Percentiles rank a stretch among this genome's conserved stretches.
These are phyloP conservation scores for Symbiotaphrina buchneri DNA, from an alignment of 495 filamentous ascomycete genomes.

Conservation along the genomic window DNA sequence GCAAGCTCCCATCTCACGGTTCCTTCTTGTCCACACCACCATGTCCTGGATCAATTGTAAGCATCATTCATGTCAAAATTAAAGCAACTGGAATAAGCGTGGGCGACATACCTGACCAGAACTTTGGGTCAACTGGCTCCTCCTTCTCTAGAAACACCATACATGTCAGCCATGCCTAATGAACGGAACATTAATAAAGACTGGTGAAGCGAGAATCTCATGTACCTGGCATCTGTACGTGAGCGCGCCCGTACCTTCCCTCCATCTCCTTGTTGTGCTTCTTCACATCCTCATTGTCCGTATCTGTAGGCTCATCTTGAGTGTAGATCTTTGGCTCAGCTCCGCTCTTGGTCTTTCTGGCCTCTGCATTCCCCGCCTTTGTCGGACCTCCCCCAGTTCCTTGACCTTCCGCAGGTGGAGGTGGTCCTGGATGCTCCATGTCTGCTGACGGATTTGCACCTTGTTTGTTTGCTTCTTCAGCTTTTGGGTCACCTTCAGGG, in stretches of 20 bases:
- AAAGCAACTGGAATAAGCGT: background rate
- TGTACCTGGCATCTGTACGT: too few relatives aligned
- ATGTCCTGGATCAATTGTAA: too few relatives aligned
- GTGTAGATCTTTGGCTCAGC: constrained; percentile 12
- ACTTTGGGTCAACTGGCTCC: background rate
- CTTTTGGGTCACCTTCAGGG: constrained; percentile 1
- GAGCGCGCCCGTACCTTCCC: constrained; percentile 10
- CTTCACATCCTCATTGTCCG: constrained; percentile 6
- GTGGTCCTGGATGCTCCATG: constrained; percentile 12
- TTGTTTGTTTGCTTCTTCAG: constrained; percentile 5
- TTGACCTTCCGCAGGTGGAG: constrained; percentile 9
- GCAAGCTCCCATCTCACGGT: too few relatives aligned
- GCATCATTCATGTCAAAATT: background rate
- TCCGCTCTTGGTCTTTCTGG: constrained; percentile 6
- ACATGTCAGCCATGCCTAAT: background rate
- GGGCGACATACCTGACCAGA: background rate
- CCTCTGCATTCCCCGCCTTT: constrained; percentile 6
- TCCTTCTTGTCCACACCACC: too few relatives aligned
- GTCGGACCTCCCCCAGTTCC: constrained; percentile 8
- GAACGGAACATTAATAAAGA: background rate
- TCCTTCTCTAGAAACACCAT: background rate
- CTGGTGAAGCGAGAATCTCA: too few relatives aligned
- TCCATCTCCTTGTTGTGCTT: constrained; percentile 11
- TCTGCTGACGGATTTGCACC: constrained; percentile 9
- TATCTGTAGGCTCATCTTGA: constrained; percentile 3